These are phyloP conservation scores for Cyberlindnera sargentensis DNA, from an alignment of 805 yeast species.

Conservation along the genomic window DNA sequence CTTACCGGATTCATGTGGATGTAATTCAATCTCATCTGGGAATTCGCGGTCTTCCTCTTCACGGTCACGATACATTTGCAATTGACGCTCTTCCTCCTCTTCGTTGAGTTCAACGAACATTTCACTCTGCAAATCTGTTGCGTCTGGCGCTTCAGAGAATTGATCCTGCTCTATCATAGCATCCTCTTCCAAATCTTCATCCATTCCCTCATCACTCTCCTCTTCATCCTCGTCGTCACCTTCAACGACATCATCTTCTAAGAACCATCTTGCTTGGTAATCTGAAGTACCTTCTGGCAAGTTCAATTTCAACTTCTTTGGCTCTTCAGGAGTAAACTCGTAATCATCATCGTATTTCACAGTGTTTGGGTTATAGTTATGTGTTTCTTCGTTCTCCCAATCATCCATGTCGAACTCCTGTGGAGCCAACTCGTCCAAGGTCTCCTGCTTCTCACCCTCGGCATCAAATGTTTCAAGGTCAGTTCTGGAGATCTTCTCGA, in stretches of 20 bases:
- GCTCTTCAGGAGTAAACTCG: conserved; percentile 30
- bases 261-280: conserved; percentile 73
- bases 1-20: conserved; percentile 67
- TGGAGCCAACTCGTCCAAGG: conserved; percentile 54
- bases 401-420: conserved; percentile 44
- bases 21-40: conserved; percentile 91
- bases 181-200: conserved; percentile 18
- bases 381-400: conserved; percentile 29
- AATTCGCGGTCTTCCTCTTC: conserved; percentile 85
- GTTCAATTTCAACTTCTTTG: conserved; percentile 36
- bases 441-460: conserved; percentile 39
- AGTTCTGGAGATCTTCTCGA: conserved; percentile 43
- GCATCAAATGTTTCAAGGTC: conserved; percentile 26
- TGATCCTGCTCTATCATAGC: conserved; percentile 24
- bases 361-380: conserved; percentile 20
- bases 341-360: conserved; percentile 34
- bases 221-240: conserved; percentile 22
- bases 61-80: conserved; percentile 54
- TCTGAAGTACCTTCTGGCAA: conserved; percentile 75
- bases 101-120: conserved; percentile 65
- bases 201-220: conserved; percentile 12
- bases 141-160: conserved; percentile 25
- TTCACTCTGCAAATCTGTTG: conserved; percentile 37
- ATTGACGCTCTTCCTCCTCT: conserved; percentile 80
- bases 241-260: conserved; percentile 42